Base-by-base conservation (phyloP, 768 basidiomycete genomes). In the Rhizopogon rudus region DNA sequence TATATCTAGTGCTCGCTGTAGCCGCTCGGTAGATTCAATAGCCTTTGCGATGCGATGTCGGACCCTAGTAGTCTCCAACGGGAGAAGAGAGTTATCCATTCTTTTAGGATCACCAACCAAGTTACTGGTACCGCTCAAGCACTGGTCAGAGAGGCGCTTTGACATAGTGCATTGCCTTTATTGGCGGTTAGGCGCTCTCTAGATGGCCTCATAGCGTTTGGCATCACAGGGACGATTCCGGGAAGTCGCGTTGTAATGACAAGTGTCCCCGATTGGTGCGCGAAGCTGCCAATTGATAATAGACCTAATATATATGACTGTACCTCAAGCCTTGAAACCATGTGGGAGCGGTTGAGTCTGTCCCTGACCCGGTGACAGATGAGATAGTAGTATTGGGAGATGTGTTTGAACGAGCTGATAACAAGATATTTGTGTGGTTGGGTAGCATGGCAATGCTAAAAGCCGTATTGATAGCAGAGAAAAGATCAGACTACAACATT, bases 281-380 rank as follows among this genome's bases (percentile, higher is more conserved):
- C n/a, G n/a, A n/a, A n/a, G n/a, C n/a, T n/a, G n/a, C n/a, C n/a
- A n/a, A n/a, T n/a, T n/a, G n/a, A n/a, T n/a, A n/a, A n/a, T n/a
- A n/a, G n/a, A n/a, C n/a, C n/a, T n/a, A n/a, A n/a, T n/a, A n/a
- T n/a, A n/a, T n/a, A n/a, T n/a, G n/a, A n/a, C n/a, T n/a, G n/a
- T n/a, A n/a, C n/a, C n/a, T n/a, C n/a, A 64, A 54, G 9, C 44
- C 46, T 39, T 65, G 60, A 40, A 57, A 54, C 40, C 57, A 61
- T 37, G 49, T 53, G 28, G 22, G 40, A 14, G n/a, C 35, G 28
- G 28, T n/a, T 25, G 25, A 25, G 25, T 25, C 25, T 25, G 3
- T 25, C 25, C 25, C 25, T 25, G 25, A 25, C n/a, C 5, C 29
- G 6, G n/a, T 17, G 44, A n/a, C 16, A 28, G 44, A 31, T 29